phyloP scores from a whole-genome alignment of 805 yeast genomes.

The Sugiyamaella marilandica region DNA sequence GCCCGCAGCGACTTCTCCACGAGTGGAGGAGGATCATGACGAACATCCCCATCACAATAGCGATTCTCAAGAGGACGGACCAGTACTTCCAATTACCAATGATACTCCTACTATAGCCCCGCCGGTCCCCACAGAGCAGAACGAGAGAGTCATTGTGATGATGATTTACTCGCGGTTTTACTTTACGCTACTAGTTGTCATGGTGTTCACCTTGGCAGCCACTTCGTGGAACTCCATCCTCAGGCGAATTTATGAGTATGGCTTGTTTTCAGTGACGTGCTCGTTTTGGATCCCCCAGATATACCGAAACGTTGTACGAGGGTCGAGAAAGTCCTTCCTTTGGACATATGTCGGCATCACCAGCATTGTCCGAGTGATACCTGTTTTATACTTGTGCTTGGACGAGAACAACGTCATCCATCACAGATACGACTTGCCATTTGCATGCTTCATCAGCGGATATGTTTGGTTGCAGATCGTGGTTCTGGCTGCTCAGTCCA shows the following conservation, averaged over 20 bases:
- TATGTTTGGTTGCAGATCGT: constrained; percentile 63
- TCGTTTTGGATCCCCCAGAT: constrained; percentile 90
- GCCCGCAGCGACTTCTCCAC: neutral
- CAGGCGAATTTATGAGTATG: constrained; percentile 54
- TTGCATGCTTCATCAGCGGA: constrained; percentile 41
- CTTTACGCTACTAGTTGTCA: constrained; percentile 47
- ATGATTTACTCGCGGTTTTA: constrained; percentile 54
- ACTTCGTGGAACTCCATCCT: constrained; percentile 57
- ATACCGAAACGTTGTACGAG: constrained; percentile 67
- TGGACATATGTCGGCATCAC: constrained; percentile 77
- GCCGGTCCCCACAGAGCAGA: constrained; percentile 31
- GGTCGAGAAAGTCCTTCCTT: constrained; percentile 58
- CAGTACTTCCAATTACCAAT: constrained; percentile 23
- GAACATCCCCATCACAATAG: neutral
- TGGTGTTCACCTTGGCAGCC: constrained; percentile 55
- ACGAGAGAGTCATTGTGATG: constrained; percentile 54
- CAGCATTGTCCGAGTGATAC: constrained; percentile 56
- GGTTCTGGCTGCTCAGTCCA: constrained; percentile 56
- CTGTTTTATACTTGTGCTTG: constrained; percentile 59
- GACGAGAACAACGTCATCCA: constrained; percentile 55
- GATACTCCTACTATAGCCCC: constrained; percentile 26
- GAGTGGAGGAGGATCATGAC: neutral
- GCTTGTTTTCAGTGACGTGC: constrained; percentile 47
- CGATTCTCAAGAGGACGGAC: neutral
- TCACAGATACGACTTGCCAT: constrained; percentile 57